Percentiles rank a stretch among this genome's conserved stretches.
These are phyloP conservation scores for Physcomitrellopsis africana DNA, from an alignment of 225 moss, liverwort and hornwort genomes.

Conservation along the genomic window DNA sequence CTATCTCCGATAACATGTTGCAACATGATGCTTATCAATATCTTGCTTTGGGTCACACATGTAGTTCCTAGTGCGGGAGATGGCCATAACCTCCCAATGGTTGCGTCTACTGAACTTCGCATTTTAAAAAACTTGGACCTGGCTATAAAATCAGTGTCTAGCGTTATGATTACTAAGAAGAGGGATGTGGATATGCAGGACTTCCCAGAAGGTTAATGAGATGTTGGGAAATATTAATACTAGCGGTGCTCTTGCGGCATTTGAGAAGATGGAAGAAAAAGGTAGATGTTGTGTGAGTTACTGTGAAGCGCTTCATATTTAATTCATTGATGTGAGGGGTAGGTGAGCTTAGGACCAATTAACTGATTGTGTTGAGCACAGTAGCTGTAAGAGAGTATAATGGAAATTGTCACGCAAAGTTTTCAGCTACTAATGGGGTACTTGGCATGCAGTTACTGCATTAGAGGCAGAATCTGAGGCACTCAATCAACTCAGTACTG, in stretches of 20 bases:
- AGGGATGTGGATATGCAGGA: slow-evolving; percentile 54
- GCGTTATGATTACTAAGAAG: too few relatives aligned
- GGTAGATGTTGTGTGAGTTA: slow-evolving; percentile 36
- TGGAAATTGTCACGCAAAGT: not conserved
- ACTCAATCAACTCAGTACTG: slow-evolving; percentile 66
- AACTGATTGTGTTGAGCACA: not conserved
- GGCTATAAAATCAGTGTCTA: too few relatives aligned
- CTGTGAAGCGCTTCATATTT: not conserved
- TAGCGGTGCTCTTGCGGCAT: slow-evolving; percentile 95
- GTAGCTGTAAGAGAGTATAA: too few relatives aligned
- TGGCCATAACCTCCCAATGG: not conserved
- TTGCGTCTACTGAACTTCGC: not conserved
- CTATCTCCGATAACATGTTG: slow-evolving; percentile 20
- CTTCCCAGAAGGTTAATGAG: slow-evolving; percentile 98
- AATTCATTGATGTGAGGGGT: not conserved
- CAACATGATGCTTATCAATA: not conserved
- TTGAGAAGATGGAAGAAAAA: slow-evolving; percentile 99
- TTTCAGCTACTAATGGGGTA: slow-evolving; percentile 15
- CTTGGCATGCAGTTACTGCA: slow-evolving; percentile 57
- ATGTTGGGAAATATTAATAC: slow-evolving; percentile 97
- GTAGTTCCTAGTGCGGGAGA: not conserved
- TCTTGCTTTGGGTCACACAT: slow-evolving; percentile 2
- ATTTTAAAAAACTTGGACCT: not conserved
- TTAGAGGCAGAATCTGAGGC: slow-evolving; percentile 74
- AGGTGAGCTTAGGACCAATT: not conserved